A percentile compares a stretch with the other conserved stretches of the same genome.
Evolutionary conservation across 257 asterid genomes (phyloP).

Genomic region (Coffea eugenioides): DNA sequence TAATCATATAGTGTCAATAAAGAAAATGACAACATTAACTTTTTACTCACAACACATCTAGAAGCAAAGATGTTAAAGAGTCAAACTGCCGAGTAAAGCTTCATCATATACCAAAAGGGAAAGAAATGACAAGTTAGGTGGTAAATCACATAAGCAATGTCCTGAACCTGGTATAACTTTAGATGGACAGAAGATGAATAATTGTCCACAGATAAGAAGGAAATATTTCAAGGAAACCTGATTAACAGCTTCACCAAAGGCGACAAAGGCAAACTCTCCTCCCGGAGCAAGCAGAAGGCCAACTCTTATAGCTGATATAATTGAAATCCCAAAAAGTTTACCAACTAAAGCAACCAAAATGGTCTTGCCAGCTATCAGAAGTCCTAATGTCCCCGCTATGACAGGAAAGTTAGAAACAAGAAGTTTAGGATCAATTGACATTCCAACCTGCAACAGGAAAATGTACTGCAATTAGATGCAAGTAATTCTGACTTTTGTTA

Average conservation of each 20-base stretch:
- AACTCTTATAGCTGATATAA: conserved; percentile 86
- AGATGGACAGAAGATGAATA: conserved; percentile 2
- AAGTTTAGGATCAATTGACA: conserved; percentile 99
- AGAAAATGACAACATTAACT: not conserved
- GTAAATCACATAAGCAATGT: not conserved
- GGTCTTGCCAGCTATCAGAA: conserved; percentile 88
- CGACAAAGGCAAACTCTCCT: conserved; percentile 98
- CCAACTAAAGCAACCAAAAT: conserved; percentile 86
- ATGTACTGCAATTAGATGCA: conserved; percentile 12
- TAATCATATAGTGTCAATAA: not conserved
- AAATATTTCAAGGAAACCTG: conserved; percentile 54
- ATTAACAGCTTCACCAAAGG: conserved; percentile 99
- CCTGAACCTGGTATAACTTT: not conserved
- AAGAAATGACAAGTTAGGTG: not conserved
- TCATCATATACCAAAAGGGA: not conserved
- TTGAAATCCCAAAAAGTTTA: conserved; percentile 76
- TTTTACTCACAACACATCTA: not conserved
- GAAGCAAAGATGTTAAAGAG: not conserved
- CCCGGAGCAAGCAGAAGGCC: conserved; percentile 99
- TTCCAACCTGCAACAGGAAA: conserved; percentile 77
- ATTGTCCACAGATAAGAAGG: conserved; percentile 12
- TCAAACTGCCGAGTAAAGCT: not conserved
- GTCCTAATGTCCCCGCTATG: conserved; percentile 74
- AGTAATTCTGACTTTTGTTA: not conserved
- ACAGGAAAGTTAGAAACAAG: conserved; percentile 90